Conservation (phyloP, 2,329 filamentous ascomycete species). For the Alternaria triticimaculans region DNA sequence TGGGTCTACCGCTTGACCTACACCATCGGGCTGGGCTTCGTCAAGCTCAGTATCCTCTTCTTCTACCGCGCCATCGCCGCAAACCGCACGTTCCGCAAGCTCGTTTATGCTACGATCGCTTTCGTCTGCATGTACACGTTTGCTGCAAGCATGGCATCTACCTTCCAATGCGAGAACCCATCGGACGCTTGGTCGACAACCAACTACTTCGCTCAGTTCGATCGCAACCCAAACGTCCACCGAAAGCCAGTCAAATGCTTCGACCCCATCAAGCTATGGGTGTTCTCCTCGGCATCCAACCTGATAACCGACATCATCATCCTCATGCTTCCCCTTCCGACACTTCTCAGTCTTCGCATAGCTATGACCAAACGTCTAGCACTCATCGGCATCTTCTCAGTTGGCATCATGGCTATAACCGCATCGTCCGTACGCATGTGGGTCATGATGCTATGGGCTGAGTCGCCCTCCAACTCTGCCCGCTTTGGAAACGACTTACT, state of each 20-base stretch:
- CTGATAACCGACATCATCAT: slow-evolving; percentile 54
- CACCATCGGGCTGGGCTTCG: slow-evolving; percentile 38
- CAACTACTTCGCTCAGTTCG: slow-evolving; percentile 42
- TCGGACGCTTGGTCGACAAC: slow-evolving; percentile 36
- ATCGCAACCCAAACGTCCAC: slow-evolving; percentile 26
- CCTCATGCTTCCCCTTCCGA: slow-evolving; percentile 54
- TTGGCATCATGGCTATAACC: slow-evolving; percentile 46
- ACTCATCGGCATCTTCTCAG: slow-evolving; percentile 51
- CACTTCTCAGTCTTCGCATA: slow-evolving; percentile 56
- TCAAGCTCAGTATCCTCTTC: slow-evolving; percentile 42
- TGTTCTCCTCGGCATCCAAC: slow-evolving; percentile 50
- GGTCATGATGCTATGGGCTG: slow-evolving; percentile 45
- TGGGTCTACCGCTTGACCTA: slow-evolving; percentile 45
- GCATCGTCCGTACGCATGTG: slow-evolving; percentile 47
- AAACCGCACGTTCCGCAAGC: slow-evolving; percentile 37
- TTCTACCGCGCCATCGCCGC: slow-evolving; percentile 48
- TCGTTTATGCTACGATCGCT: slow-evolving; percentile 37
- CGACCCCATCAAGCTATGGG: slow-evolving; percentile 40
- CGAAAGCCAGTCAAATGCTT: slow-evolving; percentile 35
- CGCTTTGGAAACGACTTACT: slow-evolving; percentile 45
- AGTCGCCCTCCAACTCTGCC: slow-evolving; percentile 47
- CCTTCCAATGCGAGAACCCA: slow-evolving; percentile 44
- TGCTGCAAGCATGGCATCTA: slow-evolving; percentile 33
- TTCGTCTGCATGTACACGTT: slow-evolving; percentile 43
- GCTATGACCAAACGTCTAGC: slow-evolving; percentile 59